A percentile compares a stretch with the other conserved stretches of the same genome.
Evolutionary conservation across 805 yeast species (phyloP).

Genomic region (Metschnikowia lachancei): DNA sequence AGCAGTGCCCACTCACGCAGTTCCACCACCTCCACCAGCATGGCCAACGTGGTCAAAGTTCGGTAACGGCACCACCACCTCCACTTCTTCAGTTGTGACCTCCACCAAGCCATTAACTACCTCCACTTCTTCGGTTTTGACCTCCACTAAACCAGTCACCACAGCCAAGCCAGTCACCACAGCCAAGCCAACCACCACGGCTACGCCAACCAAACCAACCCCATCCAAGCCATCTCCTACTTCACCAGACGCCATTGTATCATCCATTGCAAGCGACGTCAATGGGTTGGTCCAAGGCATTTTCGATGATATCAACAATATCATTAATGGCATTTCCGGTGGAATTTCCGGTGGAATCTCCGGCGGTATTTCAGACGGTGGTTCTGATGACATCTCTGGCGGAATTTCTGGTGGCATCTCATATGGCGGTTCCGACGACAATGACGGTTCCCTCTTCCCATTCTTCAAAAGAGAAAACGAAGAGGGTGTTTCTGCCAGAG

Average conservation of each 20-base stretch:
- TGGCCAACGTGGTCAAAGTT: not conserved
- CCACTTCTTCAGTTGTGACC: not conserved
- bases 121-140: too few species aligned
- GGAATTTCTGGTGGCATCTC: not conserved
- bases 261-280: constrained; percentile 3
- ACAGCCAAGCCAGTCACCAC: not conserved
- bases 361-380: not conserved
- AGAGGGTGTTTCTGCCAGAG: not conserved
- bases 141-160: not conserved
- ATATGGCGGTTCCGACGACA: too few species aligned
- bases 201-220: constrained; percentile 1
- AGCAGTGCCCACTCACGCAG: too few species aligned
- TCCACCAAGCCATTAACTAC: too few species aligned
- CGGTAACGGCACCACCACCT: not conserved
- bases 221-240: not conserved
- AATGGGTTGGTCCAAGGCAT: constrained; percentile 4
- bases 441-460: not conserved
- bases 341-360: not conserved
- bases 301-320: constrained; percentile 1
- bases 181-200: not conserved
- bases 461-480: constrained; percentile 10
- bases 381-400: not conserved
- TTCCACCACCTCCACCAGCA: too few species aligned
- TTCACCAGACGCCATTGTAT: not conserved
- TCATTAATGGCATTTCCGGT: not conserved